A percentile compares a stretch with the other conserved stretches of the same genome.
Evolutionary conservation across 164 flowering plant species (phyloP).

Genomic region (Protea cynaroides): DNA sequence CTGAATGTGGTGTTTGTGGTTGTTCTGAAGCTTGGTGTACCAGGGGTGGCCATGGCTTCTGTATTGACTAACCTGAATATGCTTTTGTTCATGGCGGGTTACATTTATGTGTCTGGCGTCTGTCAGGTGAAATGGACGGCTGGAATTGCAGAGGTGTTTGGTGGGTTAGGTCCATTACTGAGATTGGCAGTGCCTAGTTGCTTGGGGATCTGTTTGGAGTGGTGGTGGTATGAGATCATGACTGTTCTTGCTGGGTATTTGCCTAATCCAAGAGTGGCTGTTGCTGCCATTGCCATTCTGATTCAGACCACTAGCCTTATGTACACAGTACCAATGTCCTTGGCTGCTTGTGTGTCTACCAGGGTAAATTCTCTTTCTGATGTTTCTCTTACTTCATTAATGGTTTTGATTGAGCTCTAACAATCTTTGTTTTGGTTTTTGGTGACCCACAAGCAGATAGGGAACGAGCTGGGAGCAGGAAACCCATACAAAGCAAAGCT

Average conservation of each 20-base stretch:
- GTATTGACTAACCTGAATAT: slow-evolving; percentile 80
- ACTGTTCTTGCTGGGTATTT: slow-evolving; percentile 86
- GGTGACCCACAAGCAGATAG: slow-evolving; percentile 47
- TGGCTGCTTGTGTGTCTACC: slow-evolving; percentile 90
- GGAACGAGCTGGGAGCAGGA: slow-evolving; percentile 93
- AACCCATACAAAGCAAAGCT: slow-evolving; percentile 74
- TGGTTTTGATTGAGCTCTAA: background rate
- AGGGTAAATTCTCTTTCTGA: slow-evolving; percentile 37
- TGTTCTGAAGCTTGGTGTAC: slow-evolving; percentile 54
- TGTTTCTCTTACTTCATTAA: too few species aligned
- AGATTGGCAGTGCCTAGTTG: slow-evolving; percentile 83
- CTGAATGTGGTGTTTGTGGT: slow-evolving; percentile 49
- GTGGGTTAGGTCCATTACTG: slow-evolving; percentile 47
- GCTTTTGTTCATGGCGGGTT: slow-evolving; percentile 62
- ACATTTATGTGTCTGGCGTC: slow-evolving; percentile 39
- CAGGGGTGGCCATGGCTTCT: slow-evolving; percentile 79
- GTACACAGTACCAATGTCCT: slow-evolving; percentile 97
- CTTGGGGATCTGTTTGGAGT: slow-evolving; percentile 83
- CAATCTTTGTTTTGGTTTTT: background rate
- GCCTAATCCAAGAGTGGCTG: slow-evolving; percentile 67
- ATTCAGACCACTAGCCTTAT: slow-evolving; percentile 94
- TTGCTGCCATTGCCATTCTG: slow-evolving; percentile 83
- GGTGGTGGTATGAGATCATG: slow-evolving; percentile 99
- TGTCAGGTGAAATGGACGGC: slow-evolving; percentile 39
- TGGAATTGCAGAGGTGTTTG: slow-evolving; percentile 32